These are phyloP conservation scores for Lactarius evosmus DNA, from an alignment of 768 basidiomycete genomes.

Conservation along the genomic window DNA sequence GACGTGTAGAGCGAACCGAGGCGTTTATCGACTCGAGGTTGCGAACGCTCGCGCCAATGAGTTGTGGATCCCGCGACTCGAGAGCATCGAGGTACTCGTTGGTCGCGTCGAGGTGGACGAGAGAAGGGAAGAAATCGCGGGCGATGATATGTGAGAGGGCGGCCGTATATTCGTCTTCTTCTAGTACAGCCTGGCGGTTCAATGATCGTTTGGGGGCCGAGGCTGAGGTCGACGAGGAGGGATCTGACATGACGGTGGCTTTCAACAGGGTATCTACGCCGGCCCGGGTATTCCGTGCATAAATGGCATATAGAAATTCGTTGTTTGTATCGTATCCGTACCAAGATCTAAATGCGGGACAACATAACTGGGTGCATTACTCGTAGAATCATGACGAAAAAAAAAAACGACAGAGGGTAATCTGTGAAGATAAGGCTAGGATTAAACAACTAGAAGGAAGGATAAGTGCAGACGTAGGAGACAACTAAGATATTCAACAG, in stretches of 20 bases:
- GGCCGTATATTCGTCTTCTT: constrained; percentile 94
- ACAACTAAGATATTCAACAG: constrained; percentile 16
- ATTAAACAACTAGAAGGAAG: not conserved
- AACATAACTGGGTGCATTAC: constrained; percentile 24
- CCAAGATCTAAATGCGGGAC: constrained; percentile 14
- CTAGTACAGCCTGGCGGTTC: constrained; percentile 67
- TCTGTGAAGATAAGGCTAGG: constrained; percentile 9
- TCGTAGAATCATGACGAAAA: constrained; percentile 14
- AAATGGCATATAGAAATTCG: constrained; percentile 6
- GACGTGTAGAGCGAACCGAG: constrained; percentile 34
- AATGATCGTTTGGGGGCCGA: constrained; percentile 50
- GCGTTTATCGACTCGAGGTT: constrained; percentile 65
- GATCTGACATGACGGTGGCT: constrained; percentile 35
- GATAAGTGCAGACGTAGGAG: constrained; percentile 9
- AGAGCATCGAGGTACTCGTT: constrained; percentile 84
- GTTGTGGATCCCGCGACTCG: constrained; percentile 66
- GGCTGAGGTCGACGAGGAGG: constrained; percentile 32
- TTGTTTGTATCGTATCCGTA: constrained; percentile 26
- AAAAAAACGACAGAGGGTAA: constrained; percentile 1
- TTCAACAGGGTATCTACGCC: not conserved
- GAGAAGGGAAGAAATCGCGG: constrained; percentile 96
- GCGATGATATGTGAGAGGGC: constrained; percentile 90
- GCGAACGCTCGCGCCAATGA: constrained; percentile 74
- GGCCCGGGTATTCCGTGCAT: not conserved
- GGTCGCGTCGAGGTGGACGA: constrained; percentile 84